Evolutionary conservation across 2,329 filamentous ascomycete genomes (phyloP), one percentile per base, ranked within the genome.

Genomic region (Pseudocercospora eumusae): DNA sequence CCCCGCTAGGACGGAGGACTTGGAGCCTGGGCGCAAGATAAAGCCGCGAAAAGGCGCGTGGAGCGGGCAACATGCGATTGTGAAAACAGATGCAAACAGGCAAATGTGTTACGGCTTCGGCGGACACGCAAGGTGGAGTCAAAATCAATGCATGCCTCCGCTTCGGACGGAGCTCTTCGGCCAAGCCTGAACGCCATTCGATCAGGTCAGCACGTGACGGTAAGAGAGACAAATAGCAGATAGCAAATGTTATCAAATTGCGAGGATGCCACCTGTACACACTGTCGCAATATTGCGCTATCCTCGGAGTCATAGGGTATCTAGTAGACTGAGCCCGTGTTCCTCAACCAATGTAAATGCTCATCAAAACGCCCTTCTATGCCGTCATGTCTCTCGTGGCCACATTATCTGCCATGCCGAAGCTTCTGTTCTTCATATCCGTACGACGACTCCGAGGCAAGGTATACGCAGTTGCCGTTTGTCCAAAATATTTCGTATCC

Each of bases 401-500:
- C 52, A 54, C 52, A 25, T 54, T 40, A 23, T 13, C 28, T 54
- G 18, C 28, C 18, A 23, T 36, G 52, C 18, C 8, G 52, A 33
- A 40, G 21, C 23, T 21, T 15, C 27, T 40, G 36, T n/a, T 36
- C n/a, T 25, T 71, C 66, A 74, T 65, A 74, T 64, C 54, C 71
- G 68, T 57, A 98, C 86, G 70, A 93, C 88, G 28, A 98, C 85
- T 76, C 96, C 92, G 77, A 99, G 84, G 75, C 93, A 97, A 61
- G 93, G 92, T 66, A 99, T 85, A 70, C 90, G 86, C 91, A 93
- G 96, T 76, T 97, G 93, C 70, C 90, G 86, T 76, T 86, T 86
- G 3, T 92, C 93, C 56, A 96, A 77, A 56, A 96, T 77, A 71
- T 87, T 92, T 69, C 92, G 84, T 63, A 96, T 77, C 92, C 93